Evolutionary conservation across 1,284 basidiomycete genomes (phyloP).

Genomic region (Flammula alnicola): DNA sequence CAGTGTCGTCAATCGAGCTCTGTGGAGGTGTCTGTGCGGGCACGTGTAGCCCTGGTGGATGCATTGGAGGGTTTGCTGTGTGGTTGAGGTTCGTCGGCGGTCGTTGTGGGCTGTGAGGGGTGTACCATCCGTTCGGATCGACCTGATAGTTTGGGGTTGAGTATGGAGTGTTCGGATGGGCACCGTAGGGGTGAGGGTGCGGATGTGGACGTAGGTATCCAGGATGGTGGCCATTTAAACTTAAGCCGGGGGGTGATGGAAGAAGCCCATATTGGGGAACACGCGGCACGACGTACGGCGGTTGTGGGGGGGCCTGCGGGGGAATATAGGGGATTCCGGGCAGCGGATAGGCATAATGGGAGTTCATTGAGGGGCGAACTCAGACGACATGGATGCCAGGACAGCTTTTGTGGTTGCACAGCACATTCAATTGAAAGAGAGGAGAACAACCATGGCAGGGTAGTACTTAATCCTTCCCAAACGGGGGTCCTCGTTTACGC

Average conservation of each 20-base stretch:
- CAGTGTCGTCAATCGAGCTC: no score
- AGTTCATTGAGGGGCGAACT: constrained; percentile 12
- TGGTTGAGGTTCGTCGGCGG: constrained; percentile 6
- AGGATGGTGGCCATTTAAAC: constrained; percentile 20
- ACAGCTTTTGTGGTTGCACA: neutral
- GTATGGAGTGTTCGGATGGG: constrained; percentile 6
- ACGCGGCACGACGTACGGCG: neutral
- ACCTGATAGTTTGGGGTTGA: constrained; percentile 12
- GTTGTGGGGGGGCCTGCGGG: constrained; percentile 2
- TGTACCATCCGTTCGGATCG: constrained; percentile 21
- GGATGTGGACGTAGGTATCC: no score
- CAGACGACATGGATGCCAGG: constrained; percentile 15
- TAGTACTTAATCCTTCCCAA: neutral
- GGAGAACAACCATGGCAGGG: neutral
- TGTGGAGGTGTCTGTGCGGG: constrained; percentile 8
- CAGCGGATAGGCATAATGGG: constrained; percentile 15
- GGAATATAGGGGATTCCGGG: constrained; percentile 13
- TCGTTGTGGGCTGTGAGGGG: constrained; percentile 1
- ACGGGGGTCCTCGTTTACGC: neutral
- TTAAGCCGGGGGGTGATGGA: constrained; percentile 10
- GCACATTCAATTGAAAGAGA: neutral
- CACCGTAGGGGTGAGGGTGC: constrained; percentile 1
- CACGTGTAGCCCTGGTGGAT: constrained; percentile 25
- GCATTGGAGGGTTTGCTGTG: constrained; percentile 12
- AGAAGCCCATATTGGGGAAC: constrained; percentile 18